Conservation (phyloP, 106 monocot genomes). For the Phalaenopsis equestris region DNA sequence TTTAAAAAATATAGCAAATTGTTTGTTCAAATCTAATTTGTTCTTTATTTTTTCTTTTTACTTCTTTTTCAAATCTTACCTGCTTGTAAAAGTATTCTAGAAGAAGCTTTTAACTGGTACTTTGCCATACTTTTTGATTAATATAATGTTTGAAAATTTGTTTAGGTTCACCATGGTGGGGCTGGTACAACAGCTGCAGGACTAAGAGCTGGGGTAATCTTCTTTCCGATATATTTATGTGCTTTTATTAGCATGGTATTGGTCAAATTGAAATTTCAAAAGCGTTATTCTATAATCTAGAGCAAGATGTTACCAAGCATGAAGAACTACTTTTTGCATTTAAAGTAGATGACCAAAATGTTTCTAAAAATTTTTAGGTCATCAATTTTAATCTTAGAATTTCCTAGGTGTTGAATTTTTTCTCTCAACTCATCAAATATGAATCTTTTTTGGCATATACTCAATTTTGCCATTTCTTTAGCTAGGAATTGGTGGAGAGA, state of each 20-base stretch:
- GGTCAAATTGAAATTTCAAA: background rate
- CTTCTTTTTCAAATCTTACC: background rate
- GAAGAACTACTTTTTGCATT: background rate
- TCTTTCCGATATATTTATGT: background rate
- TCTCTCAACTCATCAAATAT: too few relatives aligned
- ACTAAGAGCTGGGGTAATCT: constrained; percentile 79
- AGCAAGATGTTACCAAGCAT: background rate
- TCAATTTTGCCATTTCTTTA: too few relatives aligned
- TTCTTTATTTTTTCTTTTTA: background rate
- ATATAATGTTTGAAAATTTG: constrained; percentile 1
- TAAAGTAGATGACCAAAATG: too few relatives aligned
- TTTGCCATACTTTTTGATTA: background rate
- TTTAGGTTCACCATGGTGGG: constrained; percentile 94
- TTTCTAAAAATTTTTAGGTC: too few relatives aligned
- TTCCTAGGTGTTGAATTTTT: too few relatives aligned
- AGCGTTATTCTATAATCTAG: background rate
- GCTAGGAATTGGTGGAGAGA: too few relatives aligned
- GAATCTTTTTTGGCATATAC: too few relatives aligned
- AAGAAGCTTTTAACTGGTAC: background rate
- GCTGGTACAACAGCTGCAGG: constrained; percentile 95
- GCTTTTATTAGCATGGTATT: background rate
- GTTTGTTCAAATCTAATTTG: background rate
- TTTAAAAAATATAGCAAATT: background rate
- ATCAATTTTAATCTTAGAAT: too few relatives aligned
- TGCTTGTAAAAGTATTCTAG: background rate